Evolutionary conservation across 352 stramenopile species (phyloP).

Genomic region (Phytopythium montanum): DNA sequence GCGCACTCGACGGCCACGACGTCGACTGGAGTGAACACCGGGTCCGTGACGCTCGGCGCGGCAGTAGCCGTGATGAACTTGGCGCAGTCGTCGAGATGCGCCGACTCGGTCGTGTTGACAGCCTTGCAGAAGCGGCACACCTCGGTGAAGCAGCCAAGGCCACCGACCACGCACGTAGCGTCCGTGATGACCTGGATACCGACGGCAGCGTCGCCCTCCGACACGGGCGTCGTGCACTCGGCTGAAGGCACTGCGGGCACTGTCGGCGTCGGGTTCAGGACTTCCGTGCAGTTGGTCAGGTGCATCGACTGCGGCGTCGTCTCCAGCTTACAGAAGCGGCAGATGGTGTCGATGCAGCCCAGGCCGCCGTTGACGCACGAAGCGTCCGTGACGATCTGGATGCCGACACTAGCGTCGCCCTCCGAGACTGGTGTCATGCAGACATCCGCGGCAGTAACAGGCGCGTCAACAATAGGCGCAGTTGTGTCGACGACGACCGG

Average conservation of each 20-base stretch:
- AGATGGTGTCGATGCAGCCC: slow-evolving; percentile 22
- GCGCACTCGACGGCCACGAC: neutral
- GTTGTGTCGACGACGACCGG: neutral
- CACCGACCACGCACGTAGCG: slow-evolving; percentile 11
- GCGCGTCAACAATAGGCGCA: neutral
- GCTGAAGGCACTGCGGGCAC: neutral
- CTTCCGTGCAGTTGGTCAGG: slow-evolving; percentile 15
- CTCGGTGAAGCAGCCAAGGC: slow-evolving; percentile 16
- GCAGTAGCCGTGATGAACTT: neutral
- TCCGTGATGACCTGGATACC: slow-evolving; percentile 38
- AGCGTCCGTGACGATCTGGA: slow-evolving; percentile 21
- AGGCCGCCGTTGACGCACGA: slow-evolving; percentile 21
- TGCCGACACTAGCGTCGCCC: slow-evolving; percentile 19
- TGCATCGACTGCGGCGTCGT: slow-evolving; percentile 21
- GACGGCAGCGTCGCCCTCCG: slow-evolving; percentile 24
- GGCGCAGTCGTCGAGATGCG: slow-evolving; percentile 12
- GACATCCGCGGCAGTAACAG: neutral
- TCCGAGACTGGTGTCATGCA: slow-evolving; percentile 13
- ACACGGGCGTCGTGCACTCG: slow-evolving; percentile 9
- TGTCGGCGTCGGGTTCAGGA: neutral
- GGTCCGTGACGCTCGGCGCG: neutral
- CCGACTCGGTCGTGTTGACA: slow-evolving; percentile 9
- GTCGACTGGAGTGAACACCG: neutral
- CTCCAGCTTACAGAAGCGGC: slow-evolving; percentile 21
- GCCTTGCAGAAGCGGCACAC: slow-evolving; percentile 21